These are phyloP conservation scores for Colletotrichum zoysiae DNA, from an alignment of 2,329 filamentous ascomycete genomes.

Conservation along the genomic window DNA sequence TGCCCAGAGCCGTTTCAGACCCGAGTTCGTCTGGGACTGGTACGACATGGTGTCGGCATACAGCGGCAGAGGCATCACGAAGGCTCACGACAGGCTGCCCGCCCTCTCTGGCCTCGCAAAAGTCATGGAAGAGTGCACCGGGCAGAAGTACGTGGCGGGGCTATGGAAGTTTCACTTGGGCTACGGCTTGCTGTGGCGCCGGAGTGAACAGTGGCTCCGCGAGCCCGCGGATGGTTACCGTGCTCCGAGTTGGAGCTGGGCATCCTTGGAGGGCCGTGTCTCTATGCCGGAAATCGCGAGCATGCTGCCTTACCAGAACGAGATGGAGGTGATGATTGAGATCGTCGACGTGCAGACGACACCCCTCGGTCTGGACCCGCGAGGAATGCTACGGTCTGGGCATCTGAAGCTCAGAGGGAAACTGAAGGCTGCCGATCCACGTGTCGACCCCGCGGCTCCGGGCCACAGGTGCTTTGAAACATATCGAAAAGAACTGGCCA, in stretches of 20 bases:
- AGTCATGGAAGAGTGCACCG: conserved; percentile 5
- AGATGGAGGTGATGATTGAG: not conserved
- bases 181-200: conserved; percentile 2
- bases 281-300: not conserved
- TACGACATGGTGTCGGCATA: conserved; percentile 15
- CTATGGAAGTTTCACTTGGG: not conserved
- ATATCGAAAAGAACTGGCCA: not conserved
- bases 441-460: not conserved
- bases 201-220: not conserved
- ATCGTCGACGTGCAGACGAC: not conserved
- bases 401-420: not conserved
- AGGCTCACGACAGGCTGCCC: not conserved
- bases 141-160: not conserved
- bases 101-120: conserved; percentile 12
- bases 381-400: conserved; percentile 4
- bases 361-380: conserved; percentile 3
- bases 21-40: conserved; percentile 14
- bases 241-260: conserved; percentile 15
- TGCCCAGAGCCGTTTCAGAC: not conserved
- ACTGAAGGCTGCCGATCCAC: not conserved
- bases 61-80: conserved; percentile 1
- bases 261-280: not conserved
- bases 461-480: not conserved
- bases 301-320: not conserved
- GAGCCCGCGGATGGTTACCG: not conserved